These are phyloP conservation scores for Sonneratia alba DNA, from an alignment of 345 rosid genomes.

Conservation along the genomic window DNA sequence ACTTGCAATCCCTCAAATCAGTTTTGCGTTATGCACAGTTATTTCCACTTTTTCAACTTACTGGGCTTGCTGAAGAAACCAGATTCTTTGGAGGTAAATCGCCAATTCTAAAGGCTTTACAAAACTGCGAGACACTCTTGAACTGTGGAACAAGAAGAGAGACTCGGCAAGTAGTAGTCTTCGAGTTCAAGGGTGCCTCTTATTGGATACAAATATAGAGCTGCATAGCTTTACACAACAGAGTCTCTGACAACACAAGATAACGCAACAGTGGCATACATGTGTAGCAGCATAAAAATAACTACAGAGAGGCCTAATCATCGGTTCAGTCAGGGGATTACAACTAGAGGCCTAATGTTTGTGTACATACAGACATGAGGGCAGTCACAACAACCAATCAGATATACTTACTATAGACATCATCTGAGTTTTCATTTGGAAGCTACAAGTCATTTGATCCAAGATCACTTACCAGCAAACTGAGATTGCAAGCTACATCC, in stretches of 20 bases:
- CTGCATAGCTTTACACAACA: neutral
- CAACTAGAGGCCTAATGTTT: constrained; percentile 6
- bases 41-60: neutral
- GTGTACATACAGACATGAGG: constrained; percentile 20
- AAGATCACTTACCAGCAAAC: constrained; percentile 3
- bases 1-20: neutral
- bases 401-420: constrained; percentile 14
- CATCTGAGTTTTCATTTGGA: neutral
- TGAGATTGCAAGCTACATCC: constrained; percentile 6
- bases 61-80: neutral
- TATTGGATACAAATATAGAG: constrained; percentile 11
- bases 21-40: neutral
- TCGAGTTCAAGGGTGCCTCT: constrained; percentile 3
- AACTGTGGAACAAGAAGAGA: neutral
- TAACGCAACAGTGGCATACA: neutral
- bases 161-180: neutral
- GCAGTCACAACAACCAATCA: constrained; percentile 21
- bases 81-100: neutral
- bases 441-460: neutral
- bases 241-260: neutral
- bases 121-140: neutral
- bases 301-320: constrained; percentile 1
- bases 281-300: neutral
- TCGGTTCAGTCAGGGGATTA: constrained; percentile 11
- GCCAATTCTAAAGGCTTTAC: neutral